phyloP scores from a whole-genome alignment of 495 filamentous ascomycete genomes.

The Xylaria flabelliformis region DNA sequence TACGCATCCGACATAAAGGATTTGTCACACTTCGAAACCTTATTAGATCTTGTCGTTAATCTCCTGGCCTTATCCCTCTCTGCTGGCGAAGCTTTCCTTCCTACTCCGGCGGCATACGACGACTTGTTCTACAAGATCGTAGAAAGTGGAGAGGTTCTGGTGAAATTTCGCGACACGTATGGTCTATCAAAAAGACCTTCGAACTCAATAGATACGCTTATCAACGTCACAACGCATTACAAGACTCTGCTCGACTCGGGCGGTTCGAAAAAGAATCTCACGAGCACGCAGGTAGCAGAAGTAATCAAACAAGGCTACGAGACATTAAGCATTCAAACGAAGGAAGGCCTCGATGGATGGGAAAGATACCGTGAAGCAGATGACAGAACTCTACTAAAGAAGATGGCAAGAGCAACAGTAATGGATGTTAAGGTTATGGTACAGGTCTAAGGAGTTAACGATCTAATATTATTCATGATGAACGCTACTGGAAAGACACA shows the following conservation, averaged over 20 bases:
- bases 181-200: conserved; percentile 56
- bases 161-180: conserved; percentile 83
- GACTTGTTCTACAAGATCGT: conserved; percentile 98
- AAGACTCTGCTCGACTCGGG: conserved; percentile 76
- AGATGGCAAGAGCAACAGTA: conserved; percentile 78
- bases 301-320: conserved; percentile 97
- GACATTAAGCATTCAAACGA: conserved; percentile 83
- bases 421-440: conserved; percentile 63
- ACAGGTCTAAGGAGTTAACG: conserved; percentile 37
- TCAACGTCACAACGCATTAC: conserved; percentile 87
- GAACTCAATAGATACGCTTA: conserved; percentile 80
- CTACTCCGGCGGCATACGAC: conserved; percentile 85
- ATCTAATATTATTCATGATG: conserved; percentile 11
- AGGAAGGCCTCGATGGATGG: conserved; percentile 83
- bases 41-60: conserved; percentile 78
- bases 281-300: conserved; percentile 81
- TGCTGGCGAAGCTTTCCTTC: conserved; percentile 89
- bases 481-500: background rate
- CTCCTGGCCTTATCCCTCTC: conserved; percentile 88
- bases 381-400: conserved; percentile 78
- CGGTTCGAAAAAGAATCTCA: conserved; percentile 66
- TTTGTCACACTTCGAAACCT: conserved; percentile 61
- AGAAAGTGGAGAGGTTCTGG: conserved; percentile 83
- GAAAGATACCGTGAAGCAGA: conserved; percentile 79
- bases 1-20: conserved; percentile 77